Evolutionary conservation across 805 yeast species (phyloP), one percentile per base, ranked within the genome.

Genomic region (Wickerhamomyces bovis): DNA sequence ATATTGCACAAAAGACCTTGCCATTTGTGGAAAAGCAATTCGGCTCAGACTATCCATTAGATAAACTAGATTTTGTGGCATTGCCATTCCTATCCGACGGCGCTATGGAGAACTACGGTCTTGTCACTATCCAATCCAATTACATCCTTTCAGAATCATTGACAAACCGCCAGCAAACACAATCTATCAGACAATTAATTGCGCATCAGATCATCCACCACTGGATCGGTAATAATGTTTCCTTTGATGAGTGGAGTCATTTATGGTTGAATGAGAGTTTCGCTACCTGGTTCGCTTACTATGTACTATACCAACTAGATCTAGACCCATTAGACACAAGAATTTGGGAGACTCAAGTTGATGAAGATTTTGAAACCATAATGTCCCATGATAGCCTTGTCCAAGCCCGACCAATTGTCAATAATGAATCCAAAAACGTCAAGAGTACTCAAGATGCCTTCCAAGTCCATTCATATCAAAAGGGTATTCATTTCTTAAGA

Each of bases 31-130:
- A 72, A 43, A 42, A 60, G 0, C 67, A 71, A 28, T 73, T 83
- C 43, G 68, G 71, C 1, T 55, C 55, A 12, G 53, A 57, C 1
- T 84, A 72, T 56, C 92, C 92, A 1, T 64, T 83, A 48, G 65
- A 71, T 2, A 85, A 86, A 53, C 63, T 86, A 22, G 94, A 85
- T 58, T 65, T 86, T 41, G 77, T 81, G 4, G 77, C 85, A 1
- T 62, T 86, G 9, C 94, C 94, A 10, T 83, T 80, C 54, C 67
- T 86, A 46, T 72, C 80, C 25, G 92, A 85, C 60, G 85, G 86
- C 48, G 95, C 87, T 2, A 85, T 84, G 81, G 95, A 86, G 60
- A 85, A 85, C 60, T 81, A 84, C 77, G 85, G 88, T 4, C 64
- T 83, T 65, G 72, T 86, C 43, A 77, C 84, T 2, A 70, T 83